A percentile compares a stretch with the other conserved stretches of the same genome.
Conservation (phyloP, 2,329 filamentous ascomycete species). For the Tricladium varicosporioides region DNA sequence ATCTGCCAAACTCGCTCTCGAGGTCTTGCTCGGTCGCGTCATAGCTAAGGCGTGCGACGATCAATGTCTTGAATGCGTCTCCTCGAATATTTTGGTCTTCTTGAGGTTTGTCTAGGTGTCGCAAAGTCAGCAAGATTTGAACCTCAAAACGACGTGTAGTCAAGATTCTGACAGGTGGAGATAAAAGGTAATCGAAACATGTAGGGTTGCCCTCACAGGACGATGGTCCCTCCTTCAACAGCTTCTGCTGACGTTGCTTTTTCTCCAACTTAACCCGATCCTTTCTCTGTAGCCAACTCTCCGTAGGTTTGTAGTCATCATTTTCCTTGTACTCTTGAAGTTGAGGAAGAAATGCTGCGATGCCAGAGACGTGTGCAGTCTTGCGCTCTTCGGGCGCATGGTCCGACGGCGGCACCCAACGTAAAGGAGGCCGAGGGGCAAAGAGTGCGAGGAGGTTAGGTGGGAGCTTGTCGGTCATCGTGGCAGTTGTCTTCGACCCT, state of each 20-base stretch:
- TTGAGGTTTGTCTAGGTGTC: constrained; percentile 66
- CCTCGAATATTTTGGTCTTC: constrained; percentile 88
- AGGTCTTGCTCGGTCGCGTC: constrained; percentile 86
- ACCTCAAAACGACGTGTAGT: constrained; percentile 11
- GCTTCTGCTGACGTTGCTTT: constrained; percentile 61
- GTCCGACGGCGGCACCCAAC: constrained; percentile 83
- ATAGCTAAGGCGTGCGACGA: constrained; percentile 87
- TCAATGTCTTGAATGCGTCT: constrained; percentile 92
- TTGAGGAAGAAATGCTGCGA: constrained; percentile 72
- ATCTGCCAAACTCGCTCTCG: constrained; percentile 89
- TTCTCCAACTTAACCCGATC: constrained; percentile 83
- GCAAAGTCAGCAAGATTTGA: constrained; percentile 21
- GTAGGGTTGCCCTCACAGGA: constrained; percentile 32
- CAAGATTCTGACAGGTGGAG: constrained; percentile 25
- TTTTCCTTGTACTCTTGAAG: constrained; percentile 76
- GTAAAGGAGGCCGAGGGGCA: constrained; percentile 86
- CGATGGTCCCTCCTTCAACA: constrained; percentile 31
- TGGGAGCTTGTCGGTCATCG: constrained; percentile 95
- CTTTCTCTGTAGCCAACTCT: constrained; percentile 88
- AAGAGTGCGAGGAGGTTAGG: constrained; percentile 92
- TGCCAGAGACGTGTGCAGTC: constrained; percentile 68
- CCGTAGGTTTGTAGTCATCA: constrained; percentile 75
- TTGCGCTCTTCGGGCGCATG: constrained; percentile 78
- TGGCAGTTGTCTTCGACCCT: constrained; percentile 23
- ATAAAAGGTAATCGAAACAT: constrained; percentile 28